Percentiles rank a stretch among this genome's conserved stretches.
phyloP scores from a whole-genome alignment of 495 filamentous ascomycete genomes.

The Cercophora newfieldiana region DNA sequence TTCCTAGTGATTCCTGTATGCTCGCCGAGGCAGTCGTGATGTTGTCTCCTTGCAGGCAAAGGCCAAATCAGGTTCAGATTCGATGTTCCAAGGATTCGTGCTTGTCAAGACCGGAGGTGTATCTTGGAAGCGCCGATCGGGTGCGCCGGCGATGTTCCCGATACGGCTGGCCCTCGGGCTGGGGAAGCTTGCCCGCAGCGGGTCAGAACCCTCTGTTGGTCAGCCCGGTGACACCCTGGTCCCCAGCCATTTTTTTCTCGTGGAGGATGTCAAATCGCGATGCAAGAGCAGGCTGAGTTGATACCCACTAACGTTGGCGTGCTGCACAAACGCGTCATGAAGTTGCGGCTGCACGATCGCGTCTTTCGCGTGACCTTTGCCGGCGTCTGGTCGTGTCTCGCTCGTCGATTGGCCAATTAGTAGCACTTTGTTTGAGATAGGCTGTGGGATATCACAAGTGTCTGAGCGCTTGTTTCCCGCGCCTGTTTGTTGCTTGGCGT shows the following conservation, averaged over 20 bases:
- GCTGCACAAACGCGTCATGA: constrained; percentile 26
- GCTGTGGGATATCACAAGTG: constrained; percentile 1
- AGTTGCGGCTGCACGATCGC: constrained; percentile 21
- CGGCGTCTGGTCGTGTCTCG: neutral
- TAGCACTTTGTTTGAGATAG: constrained; percentile 7
- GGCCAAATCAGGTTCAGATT: neutral
- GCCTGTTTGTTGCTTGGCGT: constrained; percentile 4
- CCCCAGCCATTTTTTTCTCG: constrained; percentile 1
- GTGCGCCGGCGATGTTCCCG: neutral
- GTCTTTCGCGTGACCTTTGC: constrained; percentile 20
- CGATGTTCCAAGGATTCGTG: neutral
- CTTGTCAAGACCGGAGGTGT: neutral
- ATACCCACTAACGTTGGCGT: constrained; percentile 3
- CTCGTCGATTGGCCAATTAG: constrained; percentile 24
- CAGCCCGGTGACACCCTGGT: neutral
- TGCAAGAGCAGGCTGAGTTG: neutral
- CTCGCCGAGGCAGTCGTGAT: neutral
- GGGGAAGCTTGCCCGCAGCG: neutral
- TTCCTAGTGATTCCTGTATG: neutral
- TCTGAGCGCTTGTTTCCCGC: constrained; percentile 14
- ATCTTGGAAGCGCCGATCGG: constrained; percentile 1
- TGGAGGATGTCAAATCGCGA: constrained; percentile 1
- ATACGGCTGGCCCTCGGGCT: neutral
- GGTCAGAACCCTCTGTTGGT: neutral
- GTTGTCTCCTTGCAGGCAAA: neutral